Percentiles rank a stretch among this genome's conserved stretches.
These are phyloP conservation scores for Umbelopsis sp. DNA, from an alignment of 192 early-diverging fungal species.

Conservation along the genomic window DNA sequence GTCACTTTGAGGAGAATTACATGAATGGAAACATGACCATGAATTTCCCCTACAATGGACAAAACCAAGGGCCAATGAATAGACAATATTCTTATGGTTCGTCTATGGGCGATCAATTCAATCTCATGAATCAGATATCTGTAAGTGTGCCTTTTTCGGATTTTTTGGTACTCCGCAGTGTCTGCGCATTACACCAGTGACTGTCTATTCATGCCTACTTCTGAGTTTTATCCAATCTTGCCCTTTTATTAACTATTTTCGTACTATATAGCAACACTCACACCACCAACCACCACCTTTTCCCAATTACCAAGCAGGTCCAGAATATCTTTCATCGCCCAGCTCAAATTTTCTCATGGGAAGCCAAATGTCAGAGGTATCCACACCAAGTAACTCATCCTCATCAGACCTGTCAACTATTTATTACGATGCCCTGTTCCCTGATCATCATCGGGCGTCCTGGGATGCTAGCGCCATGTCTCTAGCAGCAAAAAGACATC, in stretches of 20 bases:
- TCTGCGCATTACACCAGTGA: slow-evolving; percentile 15
- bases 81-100: slow-evolving; percentile 18
- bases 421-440: slow-evolving; percentile 19
- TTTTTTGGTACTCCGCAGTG: slow-evolving; percentile 9
- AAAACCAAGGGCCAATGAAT: slow-evolving; percentile 12
- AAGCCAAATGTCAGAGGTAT: slow-evolving; percentile 11
- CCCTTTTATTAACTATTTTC: slow-evolving; percentile 7
- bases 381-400: slow-evolving; percentile 13
- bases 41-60: slow-evolving; percentile 1
- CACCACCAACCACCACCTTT: slow-evolving; percentile 15
- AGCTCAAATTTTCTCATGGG: slow-evolving; percentile 18
- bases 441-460: slow-evolving; percentile 18
- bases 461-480: slow-evolving; percentile 9
- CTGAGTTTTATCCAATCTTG: slow-evolving; percentile 6
- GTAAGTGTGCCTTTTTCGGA: slow-evolving; percentile 11
- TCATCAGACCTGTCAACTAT: neutral
- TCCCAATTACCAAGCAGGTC: slow-evolving; percentile 23
- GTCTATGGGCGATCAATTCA: slow-evolving; percentile 19
- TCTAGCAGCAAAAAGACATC: slow-evolving; percentile 7
- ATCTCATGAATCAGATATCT: slow-evolving; percentile 18
- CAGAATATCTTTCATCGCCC: slow-evolving; percentile 20
- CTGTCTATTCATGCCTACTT: slow-evolving; percentile 20
- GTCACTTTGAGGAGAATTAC: neutral
- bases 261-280: slow-evolving; percentile 7
- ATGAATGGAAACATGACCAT: slow-evolving; percentile 13